phyloP scores from a whole-genome alignment of 225 moss, liverwort and hornwort genomes.

The Marchantia polymorpha region DNA sequence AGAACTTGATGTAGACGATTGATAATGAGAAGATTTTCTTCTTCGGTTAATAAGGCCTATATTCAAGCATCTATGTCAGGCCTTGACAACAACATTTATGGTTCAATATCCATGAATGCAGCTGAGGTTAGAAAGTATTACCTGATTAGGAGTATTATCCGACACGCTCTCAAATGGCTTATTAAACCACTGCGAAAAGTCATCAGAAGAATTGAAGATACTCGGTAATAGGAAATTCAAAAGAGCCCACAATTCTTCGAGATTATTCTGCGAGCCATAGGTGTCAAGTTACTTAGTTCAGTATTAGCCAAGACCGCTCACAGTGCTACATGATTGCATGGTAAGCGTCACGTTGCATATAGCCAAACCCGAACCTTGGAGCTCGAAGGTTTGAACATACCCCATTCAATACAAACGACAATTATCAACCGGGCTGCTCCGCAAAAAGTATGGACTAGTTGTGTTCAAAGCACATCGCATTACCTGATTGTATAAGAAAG shows the following conservation, averaged over 20 bases:
- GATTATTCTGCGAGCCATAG: constrained; percentile 67
- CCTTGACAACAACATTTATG: neutral
- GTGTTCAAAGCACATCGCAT: too few species aligned
- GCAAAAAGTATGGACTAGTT: too few species aligned
- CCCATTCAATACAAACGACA: neutral
- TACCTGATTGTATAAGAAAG: neutral
- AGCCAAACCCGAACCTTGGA: neutral
- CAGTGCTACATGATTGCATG: neutral
- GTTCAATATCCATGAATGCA: neutral
- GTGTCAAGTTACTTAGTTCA: neutral
- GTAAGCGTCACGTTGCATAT: neutral
- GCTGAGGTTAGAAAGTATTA: constrained; percentile 26
- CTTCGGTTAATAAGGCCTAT: constrained; percentile 90
- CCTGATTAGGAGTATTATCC: constrained; percentile 84
- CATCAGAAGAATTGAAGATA: constrained; percentile 98
- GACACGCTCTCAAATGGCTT: constrained; percentile 98
- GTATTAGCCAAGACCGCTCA: too few species aligned
- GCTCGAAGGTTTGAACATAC: neutral
- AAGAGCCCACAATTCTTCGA: constrained; percentile 98
- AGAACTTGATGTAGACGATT: constrained; percentile 98
- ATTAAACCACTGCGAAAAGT: constrained; percentile 99
- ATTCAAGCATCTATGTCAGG: neutral
- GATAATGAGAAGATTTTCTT: constrained; percentile 95
- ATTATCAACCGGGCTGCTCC: neutral
- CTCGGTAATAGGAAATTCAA: constrained; percentile 91